These are phyloP conservation scores for Fusarium sp. DNA, from an alignment of 2,329 filamentous ascomycete genomes.

Conservation along the genomic window DNA sequence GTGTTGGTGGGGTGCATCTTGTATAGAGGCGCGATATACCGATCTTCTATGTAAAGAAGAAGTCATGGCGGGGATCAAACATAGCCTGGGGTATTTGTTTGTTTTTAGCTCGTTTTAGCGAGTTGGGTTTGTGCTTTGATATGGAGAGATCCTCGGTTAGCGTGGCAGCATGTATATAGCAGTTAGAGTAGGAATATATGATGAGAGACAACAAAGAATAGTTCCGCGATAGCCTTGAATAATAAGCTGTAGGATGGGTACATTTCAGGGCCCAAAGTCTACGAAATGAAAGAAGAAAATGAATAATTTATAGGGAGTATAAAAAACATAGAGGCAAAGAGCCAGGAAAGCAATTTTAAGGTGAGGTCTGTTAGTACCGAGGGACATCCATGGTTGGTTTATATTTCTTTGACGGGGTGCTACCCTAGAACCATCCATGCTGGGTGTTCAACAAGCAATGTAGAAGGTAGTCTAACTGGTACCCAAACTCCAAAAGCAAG, in stretches of 20 bases:
- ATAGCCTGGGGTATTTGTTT: neutral
- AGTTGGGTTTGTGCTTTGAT: conserved; percentile 19
- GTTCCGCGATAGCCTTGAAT: neutral
- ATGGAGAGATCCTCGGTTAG: neutral
- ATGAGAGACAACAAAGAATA: neutral
- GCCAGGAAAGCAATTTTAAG: neutral
- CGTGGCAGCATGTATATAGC: neutral
- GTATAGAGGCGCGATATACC: conserved; percentile 23
- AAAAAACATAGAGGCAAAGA: neutral
- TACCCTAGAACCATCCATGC: neutral
- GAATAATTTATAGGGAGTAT: neutral
- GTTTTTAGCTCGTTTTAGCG: conserved; percentile 11
- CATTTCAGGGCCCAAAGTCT: too few species aligned
- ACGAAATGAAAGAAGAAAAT: neutral
- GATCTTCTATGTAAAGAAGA: conserved; percentile 20
- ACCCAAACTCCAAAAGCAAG: conserved; percentile 15
- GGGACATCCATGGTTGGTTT: neutral
- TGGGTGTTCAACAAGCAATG: neutral
- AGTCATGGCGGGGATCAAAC: neutral
- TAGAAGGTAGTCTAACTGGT: conserved; percentile 2
- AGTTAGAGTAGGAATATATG: neutral
- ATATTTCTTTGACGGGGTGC: neutral
- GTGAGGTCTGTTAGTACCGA: neutral
- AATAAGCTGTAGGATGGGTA: neutral
- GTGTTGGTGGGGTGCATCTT: conserved; percentile 22